Evolutionary conservation across 108 stramenopile genomes (phyloP).

Genomic region (Skeletonema potamos): DNA sequence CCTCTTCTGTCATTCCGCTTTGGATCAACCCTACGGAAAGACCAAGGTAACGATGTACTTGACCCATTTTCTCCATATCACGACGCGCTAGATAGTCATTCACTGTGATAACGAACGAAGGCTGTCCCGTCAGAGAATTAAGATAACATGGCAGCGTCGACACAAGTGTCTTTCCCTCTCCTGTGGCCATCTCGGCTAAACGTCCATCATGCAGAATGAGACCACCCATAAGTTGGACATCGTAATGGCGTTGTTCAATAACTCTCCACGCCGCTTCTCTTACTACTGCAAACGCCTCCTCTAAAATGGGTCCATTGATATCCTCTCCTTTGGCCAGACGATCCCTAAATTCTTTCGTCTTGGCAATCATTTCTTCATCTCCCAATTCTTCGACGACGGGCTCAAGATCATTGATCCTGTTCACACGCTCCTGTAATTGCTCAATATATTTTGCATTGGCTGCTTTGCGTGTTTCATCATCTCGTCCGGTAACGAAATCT

Average conservation of each 20-base stretch:
- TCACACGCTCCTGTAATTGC: conserved; percentile 67
- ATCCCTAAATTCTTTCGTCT: conserved; percentile 75
- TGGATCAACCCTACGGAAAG: conserved; percentile 94
- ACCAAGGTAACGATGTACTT: conserved; percentile 91
- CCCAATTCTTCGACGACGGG: conserved; percentile 76
- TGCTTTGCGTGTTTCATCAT: conserved; percentile 45
- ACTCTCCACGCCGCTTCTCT: conserved; percentile 97
- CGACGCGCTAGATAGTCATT: conserved; percentile 96
- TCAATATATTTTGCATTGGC: conserved; percentile 74
- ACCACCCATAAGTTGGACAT: conserved; percentile 93
- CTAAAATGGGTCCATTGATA: conserved; percentile 69
- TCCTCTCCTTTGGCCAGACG: conserved; percentile 75
- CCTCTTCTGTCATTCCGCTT: conserved; percentile 77
- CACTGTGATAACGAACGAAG: conserved; percentile 89
- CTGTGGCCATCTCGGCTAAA: conserved; percentile 96
- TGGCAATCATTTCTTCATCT: conserved; percentile 87
- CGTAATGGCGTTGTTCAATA: conserved; percentile 91
- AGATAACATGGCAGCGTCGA: conserved; percentile 87
- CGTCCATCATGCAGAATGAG: conserved; percentile 89
- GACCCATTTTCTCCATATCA: conserved; percentile 95
- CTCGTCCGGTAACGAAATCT: conserved; percentile 69
- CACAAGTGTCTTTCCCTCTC: conserved; percentile 96
- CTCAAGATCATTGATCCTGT: conserved; percentile 84
- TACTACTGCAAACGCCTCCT: conserved; percentile 95
- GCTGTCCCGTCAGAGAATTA: conserved; percentile 76